phyloP scores from a whole-genome alignment of 129 eudicot genomes.

The Tanacetum coccineum region DNA sequence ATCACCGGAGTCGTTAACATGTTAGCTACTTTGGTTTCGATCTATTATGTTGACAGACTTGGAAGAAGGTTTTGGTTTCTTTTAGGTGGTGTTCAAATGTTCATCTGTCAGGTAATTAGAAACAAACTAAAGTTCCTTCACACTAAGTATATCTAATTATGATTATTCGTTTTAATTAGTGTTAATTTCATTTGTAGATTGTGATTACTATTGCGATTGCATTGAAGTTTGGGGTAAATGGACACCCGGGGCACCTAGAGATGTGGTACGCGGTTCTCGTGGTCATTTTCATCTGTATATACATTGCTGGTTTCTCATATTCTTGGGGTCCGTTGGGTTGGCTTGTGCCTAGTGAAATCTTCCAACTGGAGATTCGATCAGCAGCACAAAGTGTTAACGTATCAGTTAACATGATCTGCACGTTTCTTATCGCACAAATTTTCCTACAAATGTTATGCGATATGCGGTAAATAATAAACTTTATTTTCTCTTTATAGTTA shows the following conservation, averaged over 20 bases:
- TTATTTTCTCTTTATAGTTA: too few relatives aligned
- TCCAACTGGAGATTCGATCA: conserved; percentile 48
- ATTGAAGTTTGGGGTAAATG: conserved; percentile 34
- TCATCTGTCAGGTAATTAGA: conserved; percentile 35
- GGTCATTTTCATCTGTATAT: conserved; percentile 38
- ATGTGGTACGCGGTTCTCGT: conserved; percentile 31
- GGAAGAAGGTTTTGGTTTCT: conserved; percentile 40
- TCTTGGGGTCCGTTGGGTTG: conserved; percentile 65
- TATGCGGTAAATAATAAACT: conserved; percentile 12
- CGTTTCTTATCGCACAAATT: conserved; percentile 45
- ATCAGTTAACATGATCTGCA: conserved; percentile 49
- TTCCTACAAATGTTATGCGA: conserved; percentile 36
- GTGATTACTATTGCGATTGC: conserved; percentile 30
- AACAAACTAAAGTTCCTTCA: too few relatives aligned
- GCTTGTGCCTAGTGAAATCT: conserved; percentile 55
- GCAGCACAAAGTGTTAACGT: conserved; percentile 49
- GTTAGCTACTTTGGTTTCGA: conserved; percentile 38
- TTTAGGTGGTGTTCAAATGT: conserved; percentile 48
- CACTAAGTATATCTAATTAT: too few relatives aligned
- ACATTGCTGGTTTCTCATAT: conserved; percentile 49
- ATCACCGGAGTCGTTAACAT: conserved; percentile 41
- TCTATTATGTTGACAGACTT: conserved; percentile 23
- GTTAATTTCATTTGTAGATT: conserved; percentile 12
- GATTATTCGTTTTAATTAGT: neutral
- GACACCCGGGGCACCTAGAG: conserved; percentile 30